Evolutionary conservation across 2,329 filamentous ascomycete species (phyloP).

Genomic region (Talaromyces rugulosus): DNA sequence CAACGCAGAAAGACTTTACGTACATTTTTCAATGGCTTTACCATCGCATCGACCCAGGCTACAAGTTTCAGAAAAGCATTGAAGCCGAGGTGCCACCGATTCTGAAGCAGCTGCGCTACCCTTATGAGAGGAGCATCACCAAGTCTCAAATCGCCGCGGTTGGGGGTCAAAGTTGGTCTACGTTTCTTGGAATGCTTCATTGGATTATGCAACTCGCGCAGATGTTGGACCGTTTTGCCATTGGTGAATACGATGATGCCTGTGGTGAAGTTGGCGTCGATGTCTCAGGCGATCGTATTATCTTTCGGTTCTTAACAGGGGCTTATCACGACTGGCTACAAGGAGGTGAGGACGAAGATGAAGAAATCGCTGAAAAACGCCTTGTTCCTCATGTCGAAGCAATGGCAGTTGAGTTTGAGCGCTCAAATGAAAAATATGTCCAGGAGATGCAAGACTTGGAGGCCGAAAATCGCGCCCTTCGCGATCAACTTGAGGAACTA

Average conservation of each 20-base stretch:
- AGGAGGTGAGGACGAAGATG: slow-evolving; percentile 82
- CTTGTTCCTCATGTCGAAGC: slow-evolving; percentile 77
- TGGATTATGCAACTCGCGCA: slow-evolving; percentile 99
- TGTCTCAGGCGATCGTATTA: slow-evolving; percentile 83
- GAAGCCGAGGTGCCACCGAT: slow-evolving; percentile 92
- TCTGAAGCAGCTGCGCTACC: slow-evolving; percentile 88
- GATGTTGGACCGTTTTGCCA: slow-evolving; percentile 81
- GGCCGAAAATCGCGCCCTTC: slow-evolving; percentile 73
- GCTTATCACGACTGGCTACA: slow-evolving; percentile 93
- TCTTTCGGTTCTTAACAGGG: slow-evolving; percentile 84
- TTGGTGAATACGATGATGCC: slow-evolving; percentile 80
- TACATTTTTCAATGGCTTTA: slow-evolving; percentile 98
- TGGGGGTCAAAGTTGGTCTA: slow-evolving; percentile 94
- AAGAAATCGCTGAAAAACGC: slow-evolving; percentile 75
- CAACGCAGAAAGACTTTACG: slow-evolving; percentile 97
- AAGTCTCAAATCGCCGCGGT: slow-evolving; percentile 95
- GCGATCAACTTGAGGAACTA: slow-evolving; percentile 82
- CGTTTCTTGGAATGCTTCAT: slow-evolving; percentile 87
- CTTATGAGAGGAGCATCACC: slow-evolving; percentile 90
- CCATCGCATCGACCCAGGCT: slow-evolving; percentile 88
- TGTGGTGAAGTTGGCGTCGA: slow-evolving; percentile 85
- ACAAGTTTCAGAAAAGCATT: slow-evolving; percentile 89
- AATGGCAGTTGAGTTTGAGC: slow-evolving; percentile 86
- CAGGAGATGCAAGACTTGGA: slow-evolving; percentile 83
- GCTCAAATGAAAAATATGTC: slow-evolving; percentile 76